These are phyloP conservation scores for Beauveria sp. DNA, from an alignment of 2,329 filamentous ascomycete species.

Conservation along the genomic window DNA sequence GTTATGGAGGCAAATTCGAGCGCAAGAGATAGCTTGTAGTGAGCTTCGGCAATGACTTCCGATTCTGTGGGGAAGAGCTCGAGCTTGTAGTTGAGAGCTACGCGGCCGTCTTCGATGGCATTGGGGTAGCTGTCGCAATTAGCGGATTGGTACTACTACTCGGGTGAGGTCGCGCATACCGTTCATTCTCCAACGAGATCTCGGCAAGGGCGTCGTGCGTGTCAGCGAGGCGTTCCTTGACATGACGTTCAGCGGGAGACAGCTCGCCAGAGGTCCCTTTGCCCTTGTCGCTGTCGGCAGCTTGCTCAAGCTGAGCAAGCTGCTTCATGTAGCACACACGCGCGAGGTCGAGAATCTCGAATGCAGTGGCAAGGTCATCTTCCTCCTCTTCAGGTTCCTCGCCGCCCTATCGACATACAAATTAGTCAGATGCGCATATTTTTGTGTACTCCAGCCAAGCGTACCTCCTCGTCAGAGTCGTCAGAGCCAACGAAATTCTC, in stretches of 20 bases:
- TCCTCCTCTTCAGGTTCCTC: conserved; percentile 50
- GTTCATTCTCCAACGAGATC: conserved; percentile 94
- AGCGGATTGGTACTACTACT: background rate
- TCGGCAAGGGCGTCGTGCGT: conserved; percentile 91
- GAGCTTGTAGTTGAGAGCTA: conserved; percentile 70
- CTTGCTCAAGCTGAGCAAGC: conserved; percentile 33
- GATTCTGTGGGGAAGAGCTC: conserved; percentile 73
- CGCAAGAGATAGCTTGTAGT: conserved; percentile 92
- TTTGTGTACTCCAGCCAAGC: conserved; percentile 9
- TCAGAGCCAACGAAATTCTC: conserved; percentile 87
- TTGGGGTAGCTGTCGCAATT: conserved; percentile 56
- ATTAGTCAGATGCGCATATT: conserved; percentile 15
- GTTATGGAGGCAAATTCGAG: conserved; percentile 87
- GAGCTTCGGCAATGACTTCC: conserved; percentile 82
- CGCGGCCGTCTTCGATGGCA: conserved; percentile 76
- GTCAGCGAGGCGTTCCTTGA: conserved; percentile 84
- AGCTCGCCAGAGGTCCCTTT: conserved; percentile 35
- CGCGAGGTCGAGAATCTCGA: conserved; percentile 77
- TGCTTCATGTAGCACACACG: conserved; percentile 56
- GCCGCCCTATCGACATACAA: conserved; percentile 34
- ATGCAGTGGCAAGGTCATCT: conserved; percentile 71
- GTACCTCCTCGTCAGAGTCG: conserved; percentile 53
- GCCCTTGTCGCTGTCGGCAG: conserved; percentile 31
- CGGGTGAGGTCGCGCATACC: conserved; percentile 31
- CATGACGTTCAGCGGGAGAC: conserved; percentile 41